These are phyloP conservation scores for Populus pruinosa DNA, from an alignment of 345 rosid species.

Conservation along the genomic window DNA sequence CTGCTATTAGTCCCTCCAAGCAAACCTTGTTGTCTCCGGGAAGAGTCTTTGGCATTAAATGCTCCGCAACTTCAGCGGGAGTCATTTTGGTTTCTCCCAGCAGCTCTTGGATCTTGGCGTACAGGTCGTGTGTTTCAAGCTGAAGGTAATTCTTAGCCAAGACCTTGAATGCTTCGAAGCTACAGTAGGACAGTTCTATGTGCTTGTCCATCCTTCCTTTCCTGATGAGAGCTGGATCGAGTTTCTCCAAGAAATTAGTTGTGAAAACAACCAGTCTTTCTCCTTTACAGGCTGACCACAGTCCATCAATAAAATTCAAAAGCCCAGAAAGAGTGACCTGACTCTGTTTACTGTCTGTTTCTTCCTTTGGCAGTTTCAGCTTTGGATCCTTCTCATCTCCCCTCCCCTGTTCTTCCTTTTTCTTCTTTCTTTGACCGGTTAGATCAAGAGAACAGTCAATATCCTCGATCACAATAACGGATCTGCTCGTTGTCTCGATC, in stretches of 20 bases:
- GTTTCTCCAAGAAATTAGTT: slow-evolving; percentile 5
- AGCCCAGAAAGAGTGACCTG: slow-evolving; percentile 7
- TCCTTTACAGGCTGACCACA: slow-evolving; percentile 2
- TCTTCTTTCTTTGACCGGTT: slow-evolving; percentile 3
- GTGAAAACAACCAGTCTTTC: slow-evolving; percentile 7
- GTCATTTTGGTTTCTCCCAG: background rate
- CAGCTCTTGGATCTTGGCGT: background rate
- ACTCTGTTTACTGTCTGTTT: background rate
- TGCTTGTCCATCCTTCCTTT: slow-evolving; percentile 8
- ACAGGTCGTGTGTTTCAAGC: background rate
- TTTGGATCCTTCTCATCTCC: background rate
- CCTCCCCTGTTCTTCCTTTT: background rate
- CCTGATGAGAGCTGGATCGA: slow-evolving; percentile 7
- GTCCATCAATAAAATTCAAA: slow-evolving; percentile 3
- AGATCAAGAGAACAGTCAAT: slow-evolving; percentile 4
- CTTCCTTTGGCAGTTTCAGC: background rate
- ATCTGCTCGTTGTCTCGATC: background rate
- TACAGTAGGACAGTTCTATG: slow-evolving; percentile 3
- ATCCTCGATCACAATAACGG: slow-evolving; percentile 9
- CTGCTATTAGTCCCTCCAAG: slow-evolving; percentile 12
- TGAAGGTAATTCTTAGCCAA: background rate
- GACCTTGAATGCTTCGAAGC: slow-evolving; percentile 1
- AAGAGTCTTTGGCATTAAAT: slow-evolving; percentile 17
- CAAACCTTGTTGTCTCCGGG: background rate
- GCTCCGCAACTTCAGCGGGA: slow-evolving; percentile 20